Evolutionary conservation across 371 early-diverging fungal species (phyloP).

Genomic region (Rhizoclosmatium hyalinum): DNA sequence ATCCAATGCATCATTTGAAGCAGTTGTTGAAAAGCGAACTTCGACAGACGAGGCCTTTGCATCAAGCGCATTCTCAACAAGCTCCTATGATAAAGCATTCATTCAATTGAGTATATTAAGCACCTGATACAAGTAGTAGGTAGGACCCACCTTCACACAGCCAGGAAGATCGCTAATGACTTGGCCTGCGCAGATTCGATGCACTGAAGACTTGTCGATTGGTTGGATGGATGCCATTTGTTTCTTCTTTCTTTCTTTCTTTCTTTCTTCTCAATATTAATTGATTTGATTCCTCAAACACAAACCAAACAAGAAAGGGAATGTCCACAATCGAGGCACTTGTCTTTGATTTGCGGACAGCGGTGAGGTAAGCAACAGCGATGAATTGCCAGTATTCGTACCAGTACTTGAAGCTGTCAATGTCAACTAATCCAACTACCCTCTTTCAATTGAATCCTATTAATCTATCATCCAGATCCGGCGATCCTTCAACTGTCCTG

Average conservation of each 20-base stretch:
- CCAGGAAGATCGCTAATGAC: conserved; percentile 88
- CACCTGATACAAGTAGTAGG: neutral
- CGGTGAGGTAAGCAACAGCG: neutral
- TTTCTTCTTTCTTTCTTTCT: too few species aligned
- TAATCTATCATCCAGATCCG: neutral
- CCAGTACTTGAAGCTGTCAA: too few species aligned
- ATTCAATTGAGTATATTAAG: neutral
- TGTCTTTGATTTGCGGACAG: neutral
- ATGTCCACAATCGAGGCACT: neutral
- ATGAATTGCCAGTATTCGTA: too few species aligned
- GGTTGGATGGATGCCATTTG: conserved; percentile 29
- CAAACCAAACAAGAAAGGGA: neutral
- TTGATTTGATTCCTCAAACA: neutral
- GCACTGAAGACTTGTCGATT: conserved; percentile 45
- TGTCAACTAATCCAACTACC: too few species aligned
- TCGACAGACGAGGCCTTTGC: conserved; percentile 87
- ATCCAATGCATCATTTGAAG: conserved; percentile 69
- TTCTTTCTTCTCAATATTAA: neutral
- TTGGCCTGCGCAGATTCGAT: conserved; percentile 85
- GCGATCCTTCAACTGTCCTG: neutral
- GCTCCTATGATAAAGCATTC: conserved; percentile 72
- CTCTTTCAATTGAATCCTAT: too few species aligned
- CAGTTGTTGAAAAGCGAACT: conserved; percentile 82
- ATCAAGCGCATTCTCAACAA: conserved; percentile 97
- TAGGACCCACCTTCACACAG: conserved; percentile 51